Evolutionary conservation across 148 eudicot species (phyloP).

Genomic region (Talinum fruticosum): DNA sequence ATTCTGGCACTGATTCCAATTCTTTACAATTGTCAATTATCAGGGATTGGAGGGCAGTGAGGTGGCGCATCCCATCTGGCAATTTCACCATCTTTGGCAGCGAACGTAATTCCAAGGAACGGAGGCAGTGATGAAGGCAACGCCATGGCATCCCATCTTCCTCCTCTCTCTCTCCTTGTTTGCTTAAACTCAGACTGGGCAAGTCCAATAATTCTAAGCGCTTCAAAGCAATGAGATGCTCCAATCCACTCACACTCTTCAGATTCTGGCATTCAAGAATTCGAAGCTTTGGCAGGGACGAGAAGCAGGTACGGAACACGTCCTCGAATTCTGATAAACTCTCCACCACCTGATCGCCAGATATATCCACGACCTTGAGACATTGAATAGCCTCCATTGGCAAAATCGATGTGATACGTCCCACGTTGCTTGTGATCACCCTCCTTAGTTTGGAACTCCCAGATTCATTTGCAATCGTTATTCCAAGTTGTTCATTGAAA

Average conservation of each 20-base stretch:
- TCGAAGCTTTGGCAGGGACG: conserved; percentile 7
- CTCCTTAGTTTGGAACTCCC: not conserved
- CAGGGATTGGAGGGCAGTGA: too few species aligned
- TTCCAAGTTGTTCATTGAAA: not conserved
- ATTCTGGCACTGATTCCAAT: conserved; percentile 8
- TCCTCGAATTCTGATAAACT: conserved; percentile 1
- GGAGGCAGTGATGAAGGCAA: conserved; percentile 5
- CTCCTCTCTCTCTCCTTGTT: not conserved
- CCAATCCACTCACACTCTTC: conserved; percentile 12
- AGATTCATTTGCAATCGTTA: not conserved
- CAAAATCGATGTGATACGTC: conserved; percentile 1
- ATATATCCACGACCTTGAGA: not conserved
- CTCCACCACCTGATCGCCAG: not conserved
- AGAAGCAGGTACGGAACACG: conserved; percentile 5
- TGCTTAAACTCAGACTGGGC: not conserved
- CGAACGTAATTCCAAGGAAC: not conserved
- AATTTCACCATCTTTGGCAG: not conserved
- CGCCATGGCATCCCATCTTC: conserved; percentile 13
- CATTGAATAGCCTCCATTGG: not conserved
- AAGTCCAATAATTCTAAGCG: not conserved
- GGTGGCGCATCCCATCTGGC: conserved; percentile 14
- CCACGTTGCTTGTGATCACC: not conserved
- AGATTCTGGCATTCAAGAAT: not conserved
- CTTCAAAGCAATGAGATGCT: conserved; percentile 22
- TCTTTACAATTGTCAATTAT: not conserved